phyloP scores from a whole-genome alignment of 768 basidiomycete species.

The Lentinus brumalis region DNA sequence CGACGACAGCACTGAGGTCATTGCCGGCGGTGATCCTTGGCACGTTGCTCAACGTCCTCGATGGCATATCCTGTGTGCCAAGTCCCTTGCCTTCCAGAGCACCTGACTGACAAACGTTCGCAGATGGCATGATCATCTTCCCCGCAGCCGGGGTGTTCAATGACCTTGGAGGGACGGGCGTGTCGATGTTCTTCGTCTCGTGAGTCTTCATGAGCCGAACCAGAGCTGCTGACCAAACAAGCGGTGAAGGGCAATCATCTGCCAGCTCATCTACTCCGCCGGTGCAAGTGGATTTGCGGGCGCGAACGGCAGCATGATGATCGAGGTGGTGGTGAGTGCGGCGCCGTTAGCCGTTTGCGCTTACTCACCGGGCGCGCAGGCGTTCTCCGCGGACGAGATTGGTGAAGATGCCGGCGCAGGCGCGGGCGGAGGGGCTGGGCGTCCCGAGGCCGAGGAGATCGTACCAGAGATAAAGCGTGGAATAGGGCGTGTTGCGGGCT shows the following conservation, averaged over 20 bases:
- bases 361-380: constrained; percentile 44
- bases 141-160: constrained; percentile 81
- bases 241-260: constrained; percentile 58
- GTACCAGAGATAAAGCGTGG: too few relatives aligned
- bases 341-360: background rate
- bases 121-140: constrained; percentile 96
- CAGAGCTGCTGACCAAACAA: background rate
- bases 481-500: too few relatives aligned
- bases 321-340: constrained; percentile 85
- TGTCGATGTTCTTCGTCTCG: constrained; percentile 94
- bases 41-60: constrained; percentile 83
- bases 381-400: constrained; percentile 81
- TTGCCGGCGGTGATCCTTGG: constrained; percentile 89
- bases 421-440: too few relatives aligned
- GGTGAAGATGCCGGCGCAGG: too few relatives aligned
- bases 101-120: background rate
- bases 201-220: constrained; percentile 35
- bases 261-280: constrained; percentile 82
- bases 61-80: constrained; percentile 85
- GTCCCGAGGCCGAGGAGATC: too few relatives aligned
- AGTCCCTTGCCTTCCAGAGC: background rate
- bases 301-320: constrained; percentile 97
- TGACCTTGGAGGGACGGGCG: constrained; percentile 83
- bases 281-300: constrained; percentile 90
- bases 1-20: constrained; percentile 38